Conservation (phyloP, 495 filamentous ascomycete genomes). For the Corynascus novoguineensis region DNA sequence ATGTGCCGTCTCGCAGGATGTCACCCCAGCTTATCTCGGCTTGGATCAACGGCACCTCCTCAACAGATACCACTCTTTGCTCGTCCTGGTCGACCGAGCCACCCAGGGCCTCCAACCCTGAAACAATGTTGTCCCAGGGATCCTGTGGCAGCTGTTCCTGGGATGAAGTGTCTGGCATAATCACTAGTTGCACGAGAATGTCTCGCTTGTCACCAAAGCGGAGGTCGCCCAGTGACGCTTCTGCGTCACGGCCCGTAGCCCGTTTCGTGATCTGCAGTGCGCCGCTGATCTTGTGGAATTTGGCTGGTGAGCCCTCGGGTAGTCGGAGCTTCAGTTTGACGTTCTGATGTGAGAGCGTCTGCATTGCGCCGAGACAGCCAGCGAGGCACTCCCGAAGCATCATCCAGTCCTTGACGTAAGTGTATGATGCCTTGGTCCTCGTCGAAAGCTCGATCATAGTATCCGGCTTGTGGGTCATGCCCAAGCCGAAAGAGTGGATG, state of each 20-base stretch:
- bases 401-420: constrained; percentile 99
- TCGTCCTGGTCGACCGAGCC: constrained; percentile 86
- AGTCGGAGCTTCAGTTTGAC: constrained; percentile 93
- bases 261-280: constrained; percentile 96
- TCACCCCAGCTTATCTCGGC: constrained; percentile 93
- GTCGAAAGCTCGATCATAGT: constrained; percentile 97
- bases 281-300: constrained; percentile 97
- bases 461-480: constrained; percentile 95
- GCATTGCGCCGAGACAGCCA: constrained; percentile 88
- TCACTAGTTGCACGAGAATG: constrained; percentile 90
- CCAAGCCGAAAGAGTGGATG: constrained; percentile 94
- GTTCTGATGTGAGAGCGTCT: constrained; percentile 97
- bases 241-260: constrained; percentile 92
- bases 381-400: constrained; percentile 97
- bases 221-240: constrained; percentile 87
- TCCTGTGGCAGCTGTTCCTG: constrained; percentile 87
- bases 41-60: constrained; percentile 93
- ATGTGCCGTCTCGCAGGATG: constrained; percentile 82
- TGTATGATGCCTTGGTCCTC: constrained; percentile 93
- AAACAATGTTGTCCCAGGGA: constrained; percentile 95
- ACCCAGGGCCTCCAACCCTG: constrained; percentile 90
- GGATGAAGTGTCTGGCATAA: constrained; percentile 79
- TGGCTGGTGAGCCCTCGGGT: constrained; percentile 93
- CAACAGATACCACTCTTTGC: constrained; percentile 74
- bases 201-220: constrained; percentile 97